Base-by-base conservation (phyloP, 1,284 basidiomycete genomes). In the Papiliotrema flavescens region DNA sequence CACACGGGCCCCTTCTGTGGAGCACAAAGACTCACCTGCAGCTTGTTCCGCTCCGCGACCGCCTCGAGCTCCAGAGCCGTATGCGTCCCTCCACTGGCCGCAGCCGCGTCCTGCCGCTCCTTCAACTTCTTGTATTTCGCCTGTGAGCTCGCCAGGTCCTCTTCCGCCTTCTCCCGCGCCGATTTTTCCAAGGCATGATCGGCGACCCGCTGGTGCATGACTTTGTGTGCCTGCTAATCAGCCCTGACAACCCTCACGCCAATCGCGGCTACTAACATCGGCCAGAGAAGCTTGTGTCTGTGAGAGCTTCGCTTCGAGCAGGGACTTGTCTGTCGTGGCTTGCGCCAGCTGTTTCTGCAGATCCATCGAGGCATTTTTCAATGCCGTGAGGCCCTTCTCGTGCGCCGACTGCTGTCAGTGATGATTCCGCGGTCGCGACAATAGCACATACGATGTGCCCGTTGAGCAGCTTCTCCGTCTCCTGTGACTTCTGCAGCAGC, bases 401-500 rank as follows among this genome's bases (percentile, higher is more conserved):
- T 79, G 78, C 40, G 79, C 77, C 11, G 72, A 69, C 85, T 88
- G 82, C 80, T 7, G 80, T 37, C 28, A 28, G 43, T 51, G 42
- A 35, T 20, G 13, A 7, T 20, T 34, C 19, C 24, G 15, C 3
- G 14, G n/a, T 19, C 26, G 17, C 4, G 3, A 34, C 17, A 7
- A 34, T 11, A 26, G 45, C 14, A 78, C 79, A 69, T 62, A 87
- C 86, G 50, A 88, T 63, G 75, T 89, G 86, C 5, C 67, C 65
- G 1, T 70, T 71, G 19, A 87, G 74, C 44, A 79, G 79, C 55
- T 82, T 82, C 69, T 93, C 88, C 1, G 82, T 77, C 54, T 88
- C 88, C 13, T 80, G 77, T 3, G 87, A 78, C 32, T 81, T 81
- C 64, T 93, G 90, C 34, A 95, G 78, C 2, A 84, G 81, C 69